Conservation (phyloP, 495 filamentous ascomycete genomes). For the Paragyromitra xinjiangensis region DNA sequence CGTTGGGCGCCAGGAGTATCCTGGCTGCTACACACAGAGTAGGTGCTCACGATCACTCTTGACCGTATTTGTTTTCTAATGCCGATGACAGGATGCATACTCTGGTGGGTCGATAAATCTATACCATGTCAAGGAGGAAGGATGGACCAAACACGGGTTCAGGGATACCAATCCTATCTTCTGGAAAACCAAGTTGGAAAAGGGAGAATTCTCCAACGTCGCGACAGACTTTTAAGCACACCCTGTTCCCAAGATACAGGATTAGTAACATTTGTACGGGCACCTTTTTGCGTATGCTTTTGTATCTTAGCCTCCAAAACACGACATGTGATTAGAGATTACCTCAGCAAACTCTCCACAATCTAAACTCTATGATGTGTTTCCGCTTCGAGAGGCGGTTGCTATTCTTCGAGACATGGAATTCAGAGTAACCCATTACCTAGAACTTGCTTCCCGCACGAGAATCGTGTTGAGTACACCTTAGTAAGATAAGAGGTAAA, state of each 20-base stretch:
- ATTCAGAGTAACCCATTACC: background rate
- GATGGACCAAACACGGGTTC: slow-evolving; percentile 99
- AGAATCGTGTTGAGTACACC: background rate
- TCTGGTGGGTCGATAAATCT: slow-evolving; percentile 98
- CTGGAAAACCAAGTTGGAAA: slow-evolving; percentile 98
- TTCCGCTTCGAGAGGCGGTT: background rate
- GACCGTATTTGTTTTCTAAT: slow-evolving; percentile 8
- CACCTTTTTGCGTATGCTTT: slow-evolving; percentile 26
- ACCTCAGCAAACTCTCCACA: background rate
- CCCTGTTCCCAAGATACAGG: background rate
- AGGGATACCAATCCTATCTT: slow-evolving; percentile 94
- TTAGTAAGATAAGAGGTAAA: background rate
- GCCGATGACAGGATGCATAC: slow-evolving; percentile 74
- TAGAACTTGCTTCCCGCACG: background rate
- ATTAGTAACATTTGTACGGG: slow-evolving; percentile 8
- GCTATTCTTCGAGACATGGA: background rate
- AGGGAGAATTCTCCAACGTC: slow-evolving; percentile 98
- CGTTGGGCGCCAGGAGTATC: slow-evolving; percentile 88
- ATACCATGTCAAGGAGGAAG: slow-evolving; percentile 97
- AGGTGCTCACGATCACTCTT: background rate
- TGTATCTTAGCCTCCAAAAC: slow-evolving; percentile 30
- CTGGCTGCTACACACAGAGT: slow-evolving; percentile 91
- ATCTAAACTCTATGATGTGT: background rate
- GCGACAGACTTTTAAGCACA: slow-evolving; percentile 71
- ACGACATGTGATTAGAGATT: slow-evolving; percentile 26